A percentile compares a stretch with the other conserved stretches of the same genome.
phyloP scores from a whole-genome alignment of 2,329 filamentous ascomycete species.

The Corinectria fuckeliana region DNA sequence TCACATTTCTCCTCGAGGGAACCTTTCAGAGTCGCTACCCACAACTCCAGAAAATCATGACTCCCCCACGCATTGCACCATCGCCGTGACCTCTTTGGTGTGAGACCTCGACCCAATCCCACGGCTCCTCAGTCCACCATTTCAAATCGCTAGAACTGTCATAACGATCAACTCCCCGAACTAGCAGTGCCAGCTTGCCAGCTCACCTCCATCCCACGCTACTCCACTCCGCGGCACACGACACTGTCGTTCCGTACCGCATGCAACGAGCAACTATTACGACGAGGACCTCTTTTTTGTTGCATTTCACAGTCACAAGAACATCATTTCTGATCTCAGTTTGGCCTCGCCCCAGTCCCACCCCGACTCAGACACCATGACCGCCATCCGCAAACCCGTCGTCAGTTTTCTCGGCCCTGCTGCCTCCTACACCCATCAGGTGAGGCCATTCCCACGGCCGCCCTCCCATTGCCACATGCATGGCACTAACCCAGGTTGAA shows the following conservation, averaged over 20 bases:
- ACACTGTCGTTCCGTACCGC: background rate
- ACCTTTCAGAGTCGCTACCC: conserved; percentile 28
- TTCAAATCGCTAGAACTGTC: conserved; percentile 13
- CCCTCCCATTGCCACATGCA: conserved; percentile 21
- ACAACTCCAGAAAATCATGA: conserved; percentile 34
- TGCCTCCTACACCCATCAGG: conserved; percentile 60
- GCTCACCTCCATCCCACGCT: conserved; percentile 13
- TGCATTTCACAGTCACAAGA: background rate
- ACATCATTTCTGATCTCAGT: background rate
- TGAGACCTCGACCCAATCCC: conserved; percentile 19
- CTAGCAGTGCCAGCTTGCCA: conserved; percentile 10
- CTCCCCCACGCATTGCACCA: conserved; percentile 36
- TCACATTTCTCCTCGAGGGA: conserved; percentile 7
- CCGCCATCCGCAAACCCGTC: conserved; percentile 44
- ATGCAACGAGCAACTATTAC: conserved; percentile 4
- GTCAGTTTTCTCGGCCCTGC: conserved; percentile 58
- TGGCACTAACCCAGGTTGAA: conserved; percentile 25
- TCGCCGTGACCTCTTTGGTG: conserved; percentile 26
- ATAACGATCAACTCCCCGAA: conserved; percentile 20
- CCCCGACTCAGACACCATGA: conserved; percentile 33
- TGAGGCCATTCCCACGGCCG: conserved; percentile 35
- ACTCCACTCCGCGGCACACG: conserved; percentile 16
- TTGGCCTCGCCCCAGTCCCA: conserved; percentile 9
- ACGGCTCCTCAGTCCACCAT: background rate
- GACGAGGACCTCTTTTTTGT: background rate